These are phyloP conservation scores for Rhodotorula diobovata DNA, from an alignment of 768 basidiomycete genomes.

Conservation along the genomic window DNA sequence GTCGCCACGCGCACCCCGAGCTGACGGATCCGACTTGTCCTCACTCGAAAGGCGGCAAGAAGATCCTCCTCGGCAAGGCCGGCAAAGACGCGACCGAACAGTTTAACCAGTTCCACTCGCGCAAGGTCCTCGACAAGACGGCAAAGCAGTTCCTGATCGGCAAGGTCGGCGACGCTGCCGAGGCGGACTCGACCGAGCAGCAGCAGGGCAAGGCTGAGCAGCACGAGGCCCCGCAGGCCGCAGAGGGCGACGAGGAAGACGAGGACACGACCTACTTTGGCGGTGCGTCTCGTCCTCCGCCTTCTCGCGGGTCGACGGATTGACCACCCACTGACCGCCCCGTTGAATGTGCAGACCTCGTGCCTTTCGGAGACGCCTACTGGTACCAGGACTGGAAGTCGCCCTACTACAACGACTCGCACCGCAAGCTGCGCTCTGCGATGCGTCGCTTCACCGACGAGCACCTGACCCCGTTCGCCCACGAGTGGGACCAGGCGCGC, in stretches of 20 bases:
- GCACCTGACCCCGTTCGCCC: slow-evolving; percentile 24
- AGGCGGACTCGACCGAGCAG: background rate
- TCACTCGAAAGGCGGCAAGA: slow-evolving; percentile 85
- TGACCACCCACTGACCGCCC: background rate
- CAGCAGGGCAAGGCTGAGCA: background rate
- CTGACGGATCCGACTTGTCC: background rate
- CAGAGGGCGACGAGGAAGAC: background rate
- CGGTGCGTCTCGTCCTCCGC: background rate
- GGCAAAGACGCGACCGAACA: slow-evolving; percentile 89
- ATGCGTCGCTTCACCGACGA: slow-evolving; percentile 39
- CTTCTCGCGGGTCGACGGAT: background rate
- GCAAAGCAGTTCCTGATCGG: slow-evolving; percentile 30
- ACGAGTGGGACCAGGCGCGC: slow-evolving; percentile 30
- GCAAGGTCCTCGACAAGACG: slow-evolving; percentile 20
- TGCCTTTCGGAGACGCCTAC: slow-evolving; percentile 23
- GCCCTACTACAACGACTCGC: slow-evolving; percentile 41
- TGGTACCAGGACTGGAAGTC: slow-evolving; percentile 31
- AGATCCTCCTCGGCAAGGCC: slow-evolving; percentile 70
- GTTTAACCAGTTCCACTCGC: slow-evolving; percentile 47
- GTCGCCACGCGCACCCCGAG: background rate
- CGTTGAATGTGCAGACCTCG: background rate
- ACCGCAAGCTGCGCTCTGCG: slow-evolving; percentile 33
- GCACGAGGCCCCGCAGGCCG: background rate
- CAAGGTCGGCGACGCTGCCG: slow-evolving; percentile 2
- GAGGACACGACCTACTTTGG: slow-evolving; percentile 35